phyloP scores from a whole-genome alignment of 495 filamentous ascomycete species.

The Talaromyces adpressus region DNA sequence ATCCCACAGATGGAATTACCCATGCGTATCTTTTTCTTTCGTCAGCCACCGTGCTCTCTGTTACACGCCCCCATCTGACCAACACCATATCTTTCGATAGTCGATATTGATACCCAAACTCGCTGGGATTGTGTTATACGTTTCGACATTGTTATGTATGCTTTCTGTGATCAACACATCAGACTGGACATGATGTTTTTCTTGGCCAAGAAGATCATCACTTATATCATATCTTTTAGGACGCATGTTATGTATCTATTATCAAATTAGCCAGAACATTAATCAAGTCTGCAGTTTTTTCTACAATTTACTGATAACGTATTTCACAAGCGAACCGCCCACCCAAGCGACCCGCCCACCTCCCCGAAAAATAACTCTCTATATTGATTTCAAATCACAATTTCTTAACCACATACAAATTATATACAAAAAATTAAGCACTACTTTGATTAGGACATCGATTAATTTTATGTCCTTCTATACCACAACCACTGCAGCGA shows the following conservation, averaged over 20 bases:
- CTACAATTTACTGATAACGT: not conserved
- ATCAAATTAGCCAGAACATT: not conserved
- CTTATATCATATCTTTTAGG: not conserved
- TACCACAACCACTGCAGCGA: too few relatives aligned
- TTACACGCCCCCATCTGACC: not conserved
- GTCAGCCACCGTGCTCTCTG: not conserved
- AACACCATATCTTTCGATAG: not conserved
- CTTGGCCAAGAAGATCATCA: not conserved
- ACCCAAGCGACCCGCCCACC: too few relatives aligned
- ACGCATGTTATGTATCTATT: conserved; percentile 3
- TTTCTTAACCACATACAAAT: too few relatives aligned
- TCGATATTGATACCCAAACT: not conserved
- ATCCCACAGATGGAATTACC: not conserved
- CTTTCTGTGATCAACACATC: not conserved
- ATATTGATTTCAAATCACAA: too few relatives aligned
- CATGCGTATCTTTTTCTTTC: not conserved
- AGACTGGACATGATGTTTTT: not conserved
- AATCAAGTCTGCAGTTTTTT: not conserved
- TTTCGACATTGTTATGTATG: conserved; percentile 4
- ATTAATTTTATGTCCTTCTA: too few relatives aligned
- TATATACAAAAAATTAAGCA: too few relatives aligned
- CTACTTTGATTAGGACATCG: too few relatives aligned
- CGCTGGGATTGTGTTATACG: not conserved
- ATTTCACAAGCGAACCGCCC: too few relatives aligned
- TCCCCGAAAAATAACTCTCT: too few relatives aligned